Percentiles rank a stretch among this genome's conserved stretches.
Conservation (phyloP, 2,329 filamentous ascomycete species). For the Trichoderma koningiopsis region DNA sequence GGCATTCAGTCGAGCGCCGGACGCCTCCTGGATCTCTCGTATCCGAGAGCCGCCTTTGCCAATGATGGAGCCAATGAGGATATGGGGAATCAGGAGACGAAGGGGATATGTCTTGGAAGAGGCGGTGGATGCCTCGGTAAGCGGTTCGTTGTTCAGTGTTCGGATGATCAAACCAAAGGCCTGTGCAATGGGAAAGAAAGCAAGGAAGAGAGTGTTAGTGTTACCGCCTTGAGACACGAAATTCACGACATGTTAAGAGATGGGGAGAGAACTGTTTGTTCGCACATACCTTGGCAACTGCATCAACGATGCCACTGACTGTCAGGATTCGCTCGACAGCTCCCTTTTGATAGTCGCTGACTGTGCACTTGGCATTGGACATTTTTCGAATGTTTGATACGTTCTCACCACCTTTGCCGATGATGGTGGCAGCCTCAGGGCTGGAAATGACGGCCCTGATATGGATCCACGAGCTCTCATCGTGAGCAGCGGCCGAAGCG, state of each 20-base stretch:
- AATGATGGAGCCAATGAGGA: constrained; percentile 97
- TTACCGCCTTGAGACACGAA: neutral
- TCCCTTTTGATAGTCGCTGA: constrained; percentile 96
- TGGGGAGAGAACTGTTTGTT: neutral
- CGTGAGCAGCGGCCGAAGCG: constrained; percentile 63
- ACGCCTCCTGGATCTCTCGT: constrained; percentile 97
- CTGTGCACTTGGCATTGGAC: constrained; percentile 96
- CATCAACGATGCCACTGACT: constrained; percentile 94
- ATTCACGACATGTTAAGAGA: neutral
- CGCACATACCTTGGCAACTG: constrained; percentile 81
- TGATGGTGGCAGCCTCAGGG: constrained; percentile 94
- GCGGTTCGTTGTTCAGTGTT: constrained; percentile 94
- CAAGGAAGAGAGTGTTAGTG: neutral
- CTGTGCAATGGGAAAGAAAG: constrained; percentile 46
- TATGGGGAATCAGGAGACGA: constrained; percentile 91
- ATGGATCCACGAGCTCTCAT: constrained; percentile 96
- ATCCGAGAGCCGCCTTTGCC: constrained; percentile 95
- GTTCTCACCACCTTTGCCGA: constrained; percentile 98
- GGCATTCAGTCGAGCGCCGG: constrained; percentile 92
- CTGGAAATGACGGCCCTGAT: constrained; percentile 96
- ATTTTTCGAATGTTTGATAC: constrained; percentile 94
- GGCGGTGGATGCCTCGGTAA: constrained; percentile 83
- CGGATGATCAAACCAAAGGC: constrained; percentile 98
- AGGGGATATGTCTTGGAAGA: constrained; percentile 98
- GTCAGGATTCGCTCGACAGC: constrained; percentile 97